These are phyloP conservation scores for Huntiella savannae DNA, from an alignment of 2,329 filamentous ascomycete species.

Conservation along the genomic window DNA sequence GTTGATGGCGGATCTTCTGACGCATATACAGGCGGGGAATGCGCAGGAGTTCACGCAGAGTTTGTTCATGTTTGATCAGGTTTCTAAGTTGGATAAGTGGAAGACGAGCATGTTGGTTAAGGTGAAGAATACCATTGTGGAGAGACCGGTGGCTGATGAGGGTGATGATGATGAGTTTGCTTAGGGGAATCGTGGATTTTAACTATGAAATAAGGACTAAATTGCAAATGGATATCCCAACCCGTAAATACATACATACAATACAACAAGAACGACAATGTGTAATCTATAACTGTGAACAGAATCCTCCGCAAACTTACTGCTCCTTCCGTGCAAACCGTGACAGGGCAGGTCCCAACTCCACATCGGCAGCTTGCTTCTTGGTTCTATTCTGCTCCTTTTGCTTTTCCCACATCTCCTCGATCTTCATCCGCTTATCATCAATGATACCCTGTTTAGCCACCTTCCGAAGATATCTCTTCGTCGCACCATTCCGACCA, in stretches of 20 bases:
- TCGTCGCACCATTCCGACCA: slow-evolving; percentile 75
- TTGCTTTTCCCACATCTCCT: slow-evolving; percentile 61
- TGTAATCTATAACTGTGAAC: too few species aligned
- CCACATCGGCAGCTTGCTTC: slow-evolving; percentile 43
- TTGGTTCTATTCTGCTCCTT: slow-evolving; percentile 46
- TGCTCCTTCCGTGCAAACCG: slow-evolving; percentile 62
- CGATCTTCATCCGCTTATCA: slow-evolving; percentile 73
- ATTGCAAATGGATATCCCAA: too few species aligned
- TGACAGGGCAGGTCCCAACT: slow-evolving; percentile 69
- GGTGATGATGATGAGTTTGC: slow-evolving; percentile 14
- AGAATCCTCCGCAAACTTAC: slow-evolving; percentile 2
- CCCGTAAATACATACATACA: too few species aligned
- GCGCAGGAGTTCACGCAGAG: slow-evolving; percentile 73
- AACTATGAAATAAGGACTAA: too few species aligned
- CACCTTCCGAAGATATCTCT: slow-evolving; percentile 82
- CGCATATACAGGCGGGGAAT: slow-evolving; percentile 58
- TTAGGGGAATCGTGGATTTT: not conserved
- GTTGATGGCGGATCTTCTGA: slow-evolving; percentile 57
- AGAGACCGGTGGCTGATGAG: slow-evolving; percentile 21
- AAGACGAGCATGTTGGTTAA: slow-evolving; percentile 72
- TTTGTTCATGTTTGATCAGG: slow-evolving; percentile 73
- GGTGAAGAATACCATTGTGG: slow-evolving; percentile 69
- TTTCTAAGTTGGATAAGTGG: slow-evolving; percentile 92
- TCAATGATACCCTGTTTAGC: slow-evolving; percentile 86
- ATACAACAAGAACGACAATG: too few species aligned